Evolutionary conservation across 148 eudicot genomes (phyloP), one percentile per base, ranked within the genome.

Genomic region (Arbutus unedo): DNA sequence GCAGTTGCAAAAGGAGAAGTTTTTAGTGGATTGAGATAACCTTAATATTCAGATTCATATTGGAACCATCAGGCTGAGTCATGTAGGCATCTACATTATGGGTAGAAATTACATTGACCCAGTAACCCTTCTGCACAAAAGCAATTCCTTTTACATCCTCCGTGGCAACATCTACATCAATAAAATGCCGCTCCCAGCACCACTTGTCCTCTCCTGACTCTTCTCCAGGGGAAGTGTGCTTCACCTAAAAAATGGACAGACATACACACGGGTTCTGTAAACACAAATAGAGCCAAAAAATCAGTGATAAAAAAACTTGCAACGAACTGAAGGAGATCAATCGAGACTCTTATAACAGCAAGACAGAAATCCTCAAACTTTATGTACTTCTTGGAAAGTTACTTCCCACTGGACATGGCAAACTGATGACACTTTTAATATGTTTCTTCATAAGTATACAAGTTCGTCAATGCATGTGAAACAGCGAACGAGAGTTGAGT

Each of bases 131-230:
- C 81, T 96, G 98, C 74, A 87, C 82, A 88, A 96, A 93, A 54
- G 86, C 51, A 81, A 94, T 85, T 79, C 91, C 96, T 78, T 93
- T 84, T 49, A 93, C 87, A 90, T 96, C 94, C 84, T 92, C 98
- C 38, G 89, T 88, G 64, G 92, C 96, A 83, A 94, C 93, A 86
- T 91, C 89, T 50, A 96, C 86, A 92, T 90, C 89, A 51, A 88
- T 50, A 83, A 83, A 87, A 74, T 83, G 91, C 90, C 90, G 86
- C 83, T 93, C 93, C 99, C 99, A 96, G 89, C 99, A 96, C 99
- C 99, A 94, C n/a, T 79, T 84, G 89, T 96, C 99, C 83, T 89
- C 93, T 74, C 86, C 89, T 10, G 77, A 44, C 15, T 55, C 25
- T 48, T 89, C 70, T 81, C 78, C 90, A 51, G 81, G 82, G 44